Percentiles rank a stretch among this genome's conserved stretches.
Conservation (phyloP, 495 filamentous ascomycete genomes). For the Trichoderma virens region DNA sequence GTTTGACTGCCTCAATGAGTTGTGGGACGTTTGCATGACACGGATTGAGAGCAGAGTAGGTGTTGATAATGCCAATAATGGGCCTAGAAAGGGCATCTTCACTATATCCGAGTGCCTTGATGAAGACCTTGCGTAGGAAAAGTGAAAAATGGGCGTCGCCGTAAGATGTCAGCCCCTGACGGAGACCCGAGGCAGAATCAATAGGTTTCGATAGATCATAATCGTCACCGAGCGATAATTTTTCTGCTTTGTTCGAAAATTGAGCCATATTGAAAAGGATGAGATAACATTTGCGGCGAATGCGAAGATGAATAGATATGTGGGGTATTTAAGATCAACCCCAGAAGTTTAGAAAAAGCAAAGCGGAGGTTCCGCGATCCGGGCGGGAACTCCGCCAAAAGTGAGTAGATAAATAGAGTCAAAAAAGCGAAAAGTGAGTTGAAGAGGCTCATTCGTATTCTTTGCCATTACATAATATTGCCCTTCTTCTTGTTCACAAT, state of each 20-base stretch:
- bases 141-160: slow-evolving; percentile 63
- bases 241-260: background rate
- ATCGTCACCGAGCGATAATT: slow-evolving; percentile 23
- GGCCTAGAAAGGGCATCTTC: slow-evolving; percentile 59
- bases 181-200: slow-evolving; percentile 39
- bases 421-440: background rate
- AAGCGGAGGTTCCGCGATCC: background rate
- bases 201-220: slow-evolving; percentile 48
- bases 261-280: background rate
- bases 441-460: background rate
- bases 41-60: slow-evolving; percentile 57
- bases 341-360: background rate
- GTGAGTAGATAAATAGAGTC: background rate
- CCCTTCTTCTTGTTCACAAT: background rate
- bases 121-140: slow-evolving; percentile 64
- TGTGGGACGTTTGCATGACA: slow-evolving; percentile 62
- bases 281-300: background rate
- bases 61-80: slow-evolving; percentile 60
- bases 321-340: background rate
- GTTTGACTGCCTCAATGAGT: slow-evolving; percentile 58
- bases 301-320: background rate
- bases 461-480: background rate
- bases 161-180: slow-evolving; percentile 55
- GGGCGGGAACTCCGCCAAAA: background rate
- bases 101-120: slow-evolving; percentile 60